These are phyloP conservation scores for Malassezia yamatoensis DNA, from an alignment of 1,284 basidiomycete genomes.

Conservation along the genomic window DNA sequence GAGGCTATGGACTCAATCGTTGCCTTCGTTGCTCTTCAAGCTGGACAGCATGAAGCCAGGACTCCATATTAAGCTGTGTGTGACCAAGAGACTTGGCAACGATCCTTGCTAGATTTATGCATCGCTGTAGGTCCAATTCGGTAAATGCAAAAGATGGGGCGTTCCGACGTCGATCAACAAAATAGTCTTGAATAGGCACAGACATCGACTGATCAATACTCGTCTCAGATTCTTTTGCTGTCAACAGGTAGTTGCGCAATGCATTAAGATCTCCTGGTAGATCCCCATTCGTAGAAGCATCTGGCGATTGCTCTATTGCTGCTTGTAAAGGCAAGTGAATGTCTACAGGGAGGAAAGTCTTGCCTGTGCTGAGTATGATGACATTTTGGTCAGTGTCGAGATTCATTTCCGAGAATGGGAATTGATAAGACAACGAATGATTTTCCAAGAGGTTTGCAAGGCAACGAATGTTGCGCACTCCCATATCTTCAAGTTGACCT, in stretches of 20 bases:
- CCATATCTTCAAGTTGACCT: slow-evolving; percentile 56
- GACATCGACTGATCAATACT: slow-evolving; percentile 32
- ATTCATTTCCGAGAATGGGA: slow-evolving; percentile 65
- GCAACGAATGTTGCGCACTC: slow-evolving; percentile 58
- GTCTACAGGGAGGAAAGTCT: slow-evolving; percentile 48
- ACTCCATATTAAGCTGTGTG: slow-evolving; percentile 19
- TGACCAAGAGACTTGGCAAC: slow-evolving; percentile 23
- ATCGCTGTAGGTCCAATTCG: slow-evolving; percentile 32
- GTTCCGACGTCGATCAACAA: slow-evolving; percentile 28
- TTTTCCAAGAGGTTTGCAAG: slow-evolving; percentile 60
- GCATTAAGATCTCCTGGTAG: slow-evolving; percentile 9
- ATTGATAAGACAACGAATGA: slow-evolving; percentile 66
- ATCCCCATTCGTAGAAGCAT: neutral
- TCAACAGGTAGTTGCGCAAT: slow-evolving; percentile 21
- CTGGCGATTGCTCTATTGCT: neutral
- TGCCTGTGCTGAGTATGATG: slow-evolving; percentile 60
- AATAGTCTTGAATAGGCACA: slow-evolving; percentile 36
- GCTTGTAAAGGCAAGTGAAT: slow-evolving; percentile 22
- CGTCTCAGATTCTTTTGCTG: slow-evolving; percentile 24
- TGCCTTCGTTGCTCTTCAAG: slow-evolving; percentile 19
- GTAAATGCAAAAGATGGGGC: slow-evolving; percentile 13
- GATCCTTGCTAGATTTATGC: slow-evolving; percentile 26
- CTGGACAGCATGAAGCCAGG: slow-evolving; percentile 24
- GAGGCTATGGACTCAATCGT: slow-evolving; percentile 1
- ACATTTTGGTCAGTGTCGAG: slow-evolving; percentile 66